Base-by-base conservation (phyloP, 768 basidiomycete genomes). In the Rhizopogon salebrosus region DNA sequence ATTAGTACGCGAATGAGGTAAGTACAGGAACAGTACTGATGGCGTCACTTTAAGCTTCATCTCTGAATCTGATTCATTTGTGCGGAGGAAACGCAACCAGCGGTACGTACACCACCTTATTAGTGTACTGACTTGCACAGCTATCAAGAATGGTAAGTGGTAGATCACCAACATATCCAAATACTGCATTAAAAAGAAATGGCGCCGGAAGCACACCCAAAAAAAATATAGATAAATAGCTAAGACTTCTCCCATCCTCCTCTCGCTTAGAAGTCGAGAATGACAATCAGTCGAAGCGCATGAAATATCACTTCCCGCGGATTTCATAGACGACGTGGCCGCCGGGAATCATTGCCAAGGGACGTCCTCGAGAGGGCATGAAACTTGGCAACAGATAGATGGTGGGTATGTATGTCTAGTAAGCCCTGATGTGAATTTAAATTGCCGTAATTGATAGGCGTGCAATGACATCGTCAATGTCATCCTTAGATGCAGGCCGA, bases 401-500 rank as follows among this genome's bases (percentile, higher is more conserved):
- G 36, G 51, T 49, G 59, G 53, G 52, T 56, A 50, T 45, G 42
- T 34, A 50, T 48, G 38, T 38, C 37, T 20, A 3, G 16, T 8
- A 22, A 35, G 31, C 18, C 43, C 31, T 67, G 49, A 58, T 29
- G 59, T 66, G 35, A 46, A 52, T 52, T 46, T 42, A 67, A 27
- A 51, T 56, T 52, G 55, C 45, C 43, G 26, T 36, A 51, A 49
- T 48, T 49, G 50, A 20, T 55, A 50, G 40, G 52, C 41, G 49
- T 10, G 22, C 40, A 23, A 0, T 18, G 29, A n/a, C 27, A 55
- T 49, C 29, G 50, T 54, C 51, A 41, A 48, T 52, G 42, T 45
- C 36, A 41, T 37, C 35, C 55, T 26, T 48, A 42, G 55, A 60
- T 26, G 67, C 57, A 18, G 67, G 70, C 31, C 72, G 72, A 57